Percentiles rank a stretch among this genome's conserved stretches.
These are phyloP conservation scores for Phytophthora aleatoria DNA, from an alignment of 352 stramenopile species.

Conservation along the genomic window DNA sequence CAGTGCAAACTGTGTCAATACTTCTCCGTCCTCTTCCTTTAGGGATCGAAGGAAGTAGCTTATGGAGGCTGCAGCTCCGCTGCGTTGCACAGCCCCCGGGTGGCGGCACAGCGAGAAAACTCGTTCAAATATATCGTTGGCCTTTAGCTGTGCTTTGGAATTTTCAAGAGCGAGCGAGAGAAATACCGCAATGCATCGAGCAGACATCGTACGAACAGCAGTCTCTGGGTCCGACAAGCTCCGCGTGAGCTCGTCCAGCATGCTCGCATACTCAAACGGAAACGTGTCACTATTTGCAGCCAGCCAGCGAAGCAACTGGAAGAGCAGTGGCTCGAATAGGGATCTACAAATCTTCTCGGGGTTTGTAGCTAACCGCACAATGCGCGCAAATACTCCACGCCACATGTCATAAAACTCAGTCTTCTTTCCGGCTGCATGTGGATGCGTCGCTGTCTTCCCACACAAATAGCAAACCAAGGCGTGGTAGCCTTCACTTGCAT, in stretches of 20 bases:
- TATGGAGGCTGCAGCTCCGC: slow-evolving; percentile 65
- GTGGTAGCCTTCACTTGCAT: slow-evolving; percentile 72
- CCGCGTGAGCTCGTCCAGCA: slow-evolving; percentile 64
- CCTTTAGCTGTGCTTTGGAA: slow-evolving; percentile 27
- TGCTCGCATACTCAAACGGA: slow-evolving; percentile 67
- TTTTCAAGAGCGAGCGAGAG: slow-evolving; percentile 55
- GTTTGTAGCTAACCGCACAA: slow-evolving; percentile 69
- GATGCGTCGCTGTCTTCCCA: slow-evolving; percentile 70
- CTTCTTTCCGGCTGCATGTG: slow-evolving; percentile 61
- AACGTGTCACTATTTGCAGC: slow-evolving; percentile 57
- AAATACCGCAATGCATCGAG: slow-evolving; percentile 58
- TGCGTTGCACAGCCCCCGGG: slow-evolving; percentile 60
- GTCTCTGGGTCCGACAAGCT: slow-evolving; percentile 57
- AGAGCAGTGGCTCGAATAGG: slow-evolving; percentile 76
- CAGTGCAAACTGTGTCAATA: slow-evolving; percentile 65
- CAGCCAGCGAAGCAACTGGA: slow-evolving; percentile 77
- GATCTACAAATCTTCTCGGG: slow-evolving; percentile 70
- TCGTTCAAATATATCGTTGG: slow-evolving; percentile 65
- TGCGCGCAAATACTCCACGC: slow-evolving; percentile 48
- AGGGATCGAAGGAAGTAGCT: slow-evolving; percentile 72
- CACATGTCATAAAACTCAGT: slow-evolving; percentile 69
- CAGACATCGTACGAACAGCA: slow-evolving; percentile 65
- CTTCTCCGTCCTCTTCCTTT: slow-evolving; percentile 52
- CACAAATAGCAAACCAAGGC: slow-evolving; percentile 72
- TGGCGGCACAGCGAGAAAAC: slow-evolving; percentile 79